phyloP scores from a whole-genome alignment of 345 rosid genomes.

The Stellera chamaejasme region DNA sequence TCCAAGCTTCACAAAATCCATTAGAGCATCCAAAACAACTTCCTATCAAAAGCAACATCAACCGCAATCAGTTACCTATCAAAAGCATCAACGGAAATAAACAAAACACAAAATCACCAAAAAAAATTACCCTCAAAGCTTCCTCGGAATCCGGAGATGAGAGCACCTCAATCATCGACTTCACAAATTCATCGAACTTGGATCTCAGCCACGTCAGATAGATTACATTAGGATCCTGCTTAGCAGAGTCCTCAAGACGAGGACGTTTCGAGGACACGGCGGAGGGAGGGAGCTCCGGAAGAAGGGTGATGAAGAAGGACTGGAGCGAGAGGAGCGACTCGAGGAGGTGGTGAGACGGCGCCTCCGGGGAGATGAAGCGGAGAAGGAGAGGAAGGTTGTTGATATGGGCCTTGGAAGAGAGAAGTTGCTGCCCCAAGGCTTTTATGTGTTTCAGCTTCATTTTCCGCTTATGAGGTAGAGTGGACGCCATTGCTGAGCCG shows the following conservation, averaged over 20 bases:
- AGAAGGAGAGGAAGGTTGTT: slow-evolving; percentile 80
- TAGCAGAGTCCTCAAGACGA: slow-evolving; percentile 13
- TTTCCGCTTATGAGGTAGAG: slow-evolving; percentile 24
- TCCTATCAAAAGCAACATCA: slow-evolving; percentile 35
- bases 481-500: slow-evolving; percentile 39
- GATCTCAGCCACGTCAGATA: slow-evolving; percentile 79
- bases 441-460: slow-evolving; percentile 53
- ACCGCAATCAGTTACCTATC: background rate
- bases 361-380: slow-evolving; percentile 44
- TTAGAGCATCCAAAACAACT: slow-evolving; percentile 62
- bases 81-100: background rate
- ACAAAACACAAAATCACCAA: background rate
- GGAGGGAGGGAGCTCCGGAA: slow-evolving; percentile 62
- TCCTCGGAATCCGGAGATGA: slow-evolving; percentile 42
- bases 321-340: slow-evolving; percentile 90
- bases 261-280: slow-evolving; percentile 20
- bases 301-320: slow-evolving; percentile 78
- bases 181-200: slow-evolving; percentile 64
- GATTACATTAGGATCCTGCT: slow-evolving; percentile 39
- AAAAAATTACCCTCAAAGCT: slow-evolving; percentile 36
- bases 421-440: slow-evolving; percentile 52
- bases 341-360: slow-evolving; percentile 55
- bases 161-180: slow-evolving; percentile 37
- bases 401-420: slow-evolving; percentile 66
- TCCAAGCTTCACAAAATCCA: slow-evolving; percentile 73